phyloP scores from a whole-genome alignment of 805 yeast genomes.

The Metschnikowia aberdeeniae region DNA sequence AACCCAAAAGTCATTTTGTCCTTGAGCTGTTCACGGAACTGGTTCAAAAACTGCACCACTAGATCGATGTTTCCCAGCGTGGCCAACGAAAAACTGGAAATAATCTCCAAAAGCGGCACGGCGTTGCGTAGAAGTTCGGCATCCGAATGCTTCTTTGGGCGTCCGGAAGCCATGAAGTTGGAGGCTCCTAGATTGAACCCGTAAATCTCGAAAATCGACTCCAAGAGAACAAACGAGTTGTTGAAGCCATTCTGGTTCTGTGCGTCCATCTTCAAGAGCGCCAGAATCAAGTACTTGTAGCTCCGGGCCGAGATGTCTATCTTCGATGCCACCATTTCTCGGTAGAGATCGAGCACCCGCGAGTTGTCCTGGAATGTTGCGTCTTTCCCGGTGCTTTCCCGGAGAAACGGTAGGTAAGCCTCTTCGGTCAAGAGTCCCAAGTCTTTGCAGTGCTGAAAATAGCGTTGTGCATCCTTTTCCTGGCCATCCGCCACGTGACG shows the following conservation, averaged over 20 bases:
- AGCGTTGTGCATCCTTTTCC: constrained; percentile 19
- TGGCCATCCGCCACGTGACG: neutral
- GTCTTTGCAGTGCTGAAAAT: constrained; percentile 18
- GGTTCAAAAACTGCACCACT: constrained; percentile 27
- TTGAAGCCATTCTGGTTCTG: constrained; percentile 21
- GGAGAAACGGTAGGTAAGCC: constrained; percentile 30
- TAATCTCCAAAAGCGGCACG: constrained; percentile 23
- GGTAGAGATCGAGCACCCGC: constrained; percentile 27
- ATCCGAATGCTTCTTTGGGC: constrained; percentile 4
- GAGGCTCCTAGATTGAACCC: constrained; percentile 19
- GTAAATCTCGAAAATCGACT: constrained; percentile 30
- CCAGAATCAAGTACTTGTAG: constrained; percentile 28
- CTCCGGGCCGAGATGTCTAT: constrained; percentile 25
- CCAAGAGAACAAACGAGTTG: constrained; percentile 28
- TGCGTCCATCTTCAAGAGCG: constrained; percentile 25
- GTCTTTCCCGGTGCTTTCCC: constrained; percentile 16
- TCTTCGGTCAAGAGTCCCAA: constrained; percentile 20
- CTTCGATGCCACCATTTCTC: constrained; percentile 29
- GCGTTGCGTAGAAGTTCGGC: constrained; percentile 16
- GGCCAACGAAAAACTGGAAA: constrained; percentile 22
- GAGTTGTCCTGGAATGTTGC: constrained; percentile 19
- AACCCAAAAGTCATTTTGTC: constrained; percentile 21
- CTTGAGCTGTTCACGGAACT: constrained; percentile 22
- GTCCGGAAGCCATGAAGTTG: constrained; percentile 1
- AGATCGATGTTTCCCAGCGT: constrained; percentile 20